A percentile compares a stretch with the other conserved stretches of the same genome.
phyloP scores from a whole-genome alignment of 2,329 filamentous ascomycete genomes.

The Calonectria hawksworthii region DNA sequence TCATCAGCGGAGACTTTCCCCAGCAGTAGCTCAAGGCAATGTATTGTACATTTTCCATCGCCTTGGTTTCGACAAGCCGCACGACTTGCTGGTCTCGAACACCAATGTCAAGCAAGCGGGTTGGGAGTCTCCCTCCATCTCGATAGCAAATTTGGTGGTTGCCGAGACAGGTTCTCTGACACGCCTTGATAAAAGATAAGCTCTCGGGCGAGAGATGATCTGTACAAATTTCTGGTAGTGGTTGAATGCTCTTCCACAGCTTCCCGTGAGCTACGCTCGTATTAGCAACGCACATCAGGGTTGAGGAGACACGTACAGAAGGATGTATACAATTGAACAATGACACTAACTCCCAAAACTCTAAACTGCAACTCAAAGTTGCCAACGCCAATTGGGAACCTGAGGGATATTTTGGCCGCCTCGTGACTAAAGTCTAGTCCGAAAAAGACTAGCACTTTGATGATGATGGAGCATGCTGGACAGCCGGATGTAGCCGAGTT shows the following conservation, averaged over 20 bases:
- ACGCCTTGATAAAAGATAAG: constrained; percentile 27
- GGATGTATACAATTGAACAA: constrained; percentile 31
- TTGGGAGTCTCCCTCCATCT: constrained; percentile 9
- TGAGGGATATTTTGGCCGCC: background rate
- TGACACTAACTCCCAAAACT: background rate
- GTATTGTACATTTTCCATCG: background rate
- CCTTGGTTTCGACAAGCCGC: constrained; percentile 14
- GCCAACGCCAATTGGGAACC: constrained; percentile 27
- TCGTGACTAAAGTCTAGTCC: background rate
- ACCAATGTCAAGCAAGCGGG: constrained; percentile 34
- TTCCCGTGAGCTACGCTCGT: background rate
- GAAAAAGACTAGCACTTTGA: constrained; percentile 25
- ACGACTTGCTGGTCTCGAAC: background rate
- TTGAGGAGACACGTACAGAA: background rate
- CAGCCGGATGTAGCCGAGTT: constrained; percentile 22
- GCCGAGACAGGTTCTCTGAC: constrained; percentile 23
- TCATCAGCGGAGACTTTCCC: constrained; percentile 23
- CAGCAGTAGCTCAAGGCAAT: constrained; percentile 40
- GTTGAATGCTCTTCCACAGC: constrained; percentile 21
- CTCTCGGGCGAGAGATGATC: constrained; percentile 30
- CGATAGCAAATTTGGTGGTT: constrained; percentile 21
- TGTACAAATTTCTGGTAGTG: constrained; percentile 31
- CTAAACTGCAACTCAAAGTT: constrained; percentile 32
- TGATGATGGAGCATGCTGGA: constrained; percentile 18
- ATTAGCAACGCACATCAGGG: background rate